phyloP scores from a whole-genome alignment of 306 rosid genomes.

The Coriaria nepalensis region DNA sequence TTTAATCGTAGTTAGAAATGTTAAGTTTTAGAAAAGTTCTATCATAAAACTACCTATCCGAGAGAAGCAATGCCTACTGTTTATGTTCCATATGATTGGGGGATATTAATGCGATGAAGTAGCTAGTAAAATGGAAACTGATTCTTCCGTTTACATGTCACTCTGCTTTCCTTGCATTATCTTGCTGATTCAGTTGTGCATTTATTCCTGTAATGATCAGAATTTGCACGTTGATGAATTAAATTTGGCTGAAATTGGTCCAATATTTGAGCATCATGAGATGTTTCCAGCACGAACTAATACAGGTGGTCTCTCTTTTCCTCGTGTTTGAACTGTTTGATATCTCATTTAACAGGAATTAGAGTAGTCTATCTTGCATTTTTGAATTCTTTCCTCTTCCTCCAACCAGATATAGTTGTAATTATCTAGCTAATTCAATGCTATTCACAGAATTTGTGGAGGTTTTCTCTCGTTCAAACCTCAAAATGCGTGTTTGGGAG shows the following conservation, averaged over 20 bases:
- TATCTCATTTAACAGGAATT: no score
- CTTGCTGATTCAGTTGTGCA: conserved; percentile 5
- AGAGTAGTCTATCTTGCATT: no score
- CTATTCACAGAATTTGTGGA: conserved; percentile 73
- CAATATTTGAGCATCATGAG: conserved; percentile 75
- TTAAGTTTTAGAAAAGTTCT: no score
- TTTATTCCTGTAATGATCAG: conserved; percentile 37
- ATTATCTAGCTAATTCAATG: background rate
- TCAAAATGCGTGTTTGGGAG: conserved; percentile 98
- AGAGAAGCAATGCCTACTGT: no score
- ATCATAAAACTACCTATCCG: no score
- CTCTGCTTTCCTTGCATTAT: background rate
- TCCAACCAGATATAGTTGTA: no score
- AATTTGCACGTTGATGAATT: conserved; percentile 67
- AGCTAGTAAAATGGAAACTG: background rate
- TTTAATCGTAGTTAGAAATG: no score
- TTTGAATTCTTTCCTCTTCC: no score
- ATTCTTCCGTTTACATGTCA: background rate
- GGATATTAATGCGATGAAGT: no score
- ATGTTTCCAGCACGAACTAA: conserved; percentile 90
- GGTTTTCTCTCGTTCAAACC: conserved; percentile 60
- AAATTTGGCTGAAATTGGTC: conserved; percentile 77
- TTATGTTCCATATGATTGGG: no score
- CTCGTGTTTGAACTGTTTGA: background rate
- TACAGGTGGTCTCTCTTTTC: conserved; percentile 39